Evolutionary conservation across 2,329 filamentous ascomycete species (phyloP).

Genomic region (Sclerotinia nivalis): DNA sequence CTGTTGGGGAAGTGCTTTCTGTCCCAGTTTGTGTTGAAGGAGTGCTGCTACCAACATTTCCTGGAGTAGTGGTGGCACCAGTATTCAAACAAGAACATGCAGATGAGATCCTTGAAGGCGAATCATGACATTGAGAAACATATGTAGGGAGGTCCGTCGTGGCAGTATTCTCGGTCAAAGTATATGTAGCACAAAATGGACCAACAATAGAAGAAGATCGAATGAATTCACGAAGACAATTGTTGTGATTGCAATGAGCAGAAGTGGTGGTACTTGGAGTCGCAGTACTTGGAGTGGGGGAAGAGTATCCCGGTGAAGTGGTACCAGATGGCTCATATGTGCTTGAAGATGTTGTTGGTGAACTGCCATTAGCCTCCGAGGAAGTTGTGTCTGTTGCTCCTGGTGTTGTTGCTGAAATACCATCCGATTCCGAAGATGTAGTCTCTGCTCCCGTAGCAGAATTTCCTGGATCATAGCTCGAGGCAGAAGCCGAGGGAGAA

Average conservation of each 20-base stretch:
- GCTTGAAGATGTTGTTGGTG: neutral
- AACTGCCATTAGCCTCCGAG: neutral
- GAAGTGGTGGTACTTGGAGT: slow-evolving; percentile 18
- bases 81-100: slow-evolving; percentile 34
- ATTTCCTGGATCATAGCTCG: slow-evolving; percentile 22
- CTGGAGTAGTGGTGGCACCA: slow-evolving; percentile 11
- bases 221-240: slow-evolving; percentile 35
- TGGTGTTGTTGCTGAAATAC: neutral
- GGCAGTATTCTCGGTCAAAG: slow-evolving; percentile 28
- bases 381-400: neutral
- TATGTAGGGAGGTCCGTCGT: slow-evolving; percentile 32
- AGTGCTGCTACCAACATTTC: slow-evolving; percentile 1
- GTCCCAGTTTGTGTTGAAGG: neutral
- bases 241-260: slow-evolving; percentile 33
- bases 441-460: neutral
- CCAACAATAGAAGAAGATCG: slow-evolving; percentile 27
- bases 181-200: slow-evolving; percentile 36
- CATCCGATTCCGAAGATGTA: neutral
- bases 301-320: neutral
- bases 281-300: slow-evolving; percentile 15
- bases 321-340: slow-evolving; percentile 15
- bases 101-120: slow-evolving; percentile 32
- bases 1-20: neutral
- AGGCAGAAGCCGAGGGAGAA: slow-evolving; percentile 14
- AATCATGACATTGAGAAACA: slow-evolving; percentile 32